Conservation (phyloP, 495 filamentous ascomycete genomes). For the Lasiosphaeria miniovina region DNA sequence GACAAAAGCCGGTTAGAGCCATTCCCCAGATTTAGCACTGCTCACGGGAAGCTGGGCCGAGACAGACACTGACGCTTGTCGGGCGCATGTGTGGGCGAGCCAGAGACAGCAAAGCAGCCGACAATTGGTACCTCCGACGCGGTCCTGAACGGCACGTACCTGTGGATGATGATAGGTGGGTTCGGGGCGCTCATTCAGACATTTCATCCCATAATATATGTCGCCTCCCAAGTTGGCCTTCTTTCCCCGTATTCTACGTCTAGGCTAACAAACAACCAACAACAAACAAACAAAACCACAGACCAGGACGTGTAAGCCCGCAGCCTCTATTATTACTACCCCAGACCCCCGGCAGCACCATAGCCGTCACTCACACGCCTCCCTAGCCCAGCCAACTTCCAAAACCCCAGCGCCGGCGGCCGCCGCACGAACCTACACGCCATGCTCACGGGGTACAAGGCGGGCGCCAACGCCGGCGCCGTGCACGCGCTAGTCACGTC, state of each 20-base stretch:
- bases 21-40: too few species aligned
- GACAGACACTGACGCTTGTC: not conserved
- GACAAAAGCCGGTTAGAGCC: conserved; percentile 35
- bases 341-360: too few species aligned
- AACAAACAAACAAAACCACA: too few species aligned
- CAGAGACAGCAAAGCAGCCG: conserved; percentile 37
- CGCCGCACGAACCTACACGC: conserved; percentile 44
- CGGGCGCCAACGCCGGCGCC: conserved; percentile 26
- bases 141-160: conserved; percentile 38
- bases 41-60: not conserved
- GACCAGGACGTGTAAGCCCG: conserved; percentile 40
- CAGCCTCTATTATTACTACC: not conserved
- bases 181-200: too few species aligned
- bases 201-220: too few species aligned
- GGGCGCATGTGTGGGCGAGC: not conserved
- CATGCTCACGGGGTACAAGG: conserved; percentile 44
- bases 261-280: too few species aligned
- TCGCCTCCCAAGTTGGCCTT: too few species aligned
- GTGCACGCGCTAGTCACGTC: conserved; percentile 36
- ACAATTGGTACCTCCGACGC: conserved; percentile 39
- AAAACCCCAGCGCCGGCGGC: conserved; percentile 32
- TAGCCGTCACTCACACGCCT: not conserved
- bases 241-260: too few species aligned
- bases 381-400: conserved; percentile 38
- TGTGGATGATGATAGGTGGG: conserved; percentile 46